Base-by-base conservation (phyloP, 345 rosid species). In the Acer campestre region DNA sequence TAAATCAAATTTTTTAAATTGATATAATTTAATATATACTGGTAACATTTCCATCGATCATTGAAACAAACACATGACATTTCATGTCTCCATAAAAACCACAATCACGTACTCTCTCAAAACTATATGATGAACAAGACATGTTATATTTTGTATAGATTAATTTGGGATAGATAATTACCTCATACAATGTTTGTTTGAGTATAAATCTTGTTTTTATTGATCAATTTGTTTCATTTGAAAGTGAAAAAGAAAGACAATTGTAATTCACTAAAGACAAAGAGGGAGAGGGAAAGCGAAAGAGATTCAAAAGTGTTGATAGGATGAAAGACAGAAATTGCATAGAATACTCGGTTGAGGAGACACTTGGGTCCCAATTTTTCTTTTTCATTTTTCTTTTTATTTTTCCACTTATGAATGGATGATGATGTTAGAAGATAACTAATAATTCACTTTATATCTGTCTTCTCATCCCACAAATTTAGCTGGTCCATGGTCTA, bases 291-390 rank as follows among this genome's bases (percentile, higher is more conserved):
- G 22, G 46, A 75, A 75, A 75, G 78, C 38, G 72, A 14, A 55
- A 66, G 63, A 31, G 72, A 75, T 66, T 35, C 31, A 55, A 67
- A 55, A 67, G 53, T 10, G 78, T 66, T 67, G 40, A 75, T 23
- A 3, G 27, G 65, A 31, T 53, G 53, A 38, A 75, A 53, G 84
- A 69, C 78, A 73, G 7, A 16, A 53, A 63, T 68, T 62, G 71
- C 9, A 40, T n/a, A 46, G 23, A 72, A 61, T n/a, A 9, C 25
- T 66, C 16, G 56, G 25, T 49, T 62, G 76, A 61, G 49, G 63
- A 53, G 20, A 70, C 84, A 78, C 8, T 22, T 17, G 70, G 79
- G 85, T 40, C 82, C 82, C 62, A 48, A 1, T 16, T 53, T 42
- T 42, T 9, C 10, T 44, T 44, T 46, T 46, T 9, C 2, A 1